These are phyloP conservation scores for Pythium sukuiense DNA, from an alignment of 352 stramenopile species.

Conservation along the genomic window DNA sequence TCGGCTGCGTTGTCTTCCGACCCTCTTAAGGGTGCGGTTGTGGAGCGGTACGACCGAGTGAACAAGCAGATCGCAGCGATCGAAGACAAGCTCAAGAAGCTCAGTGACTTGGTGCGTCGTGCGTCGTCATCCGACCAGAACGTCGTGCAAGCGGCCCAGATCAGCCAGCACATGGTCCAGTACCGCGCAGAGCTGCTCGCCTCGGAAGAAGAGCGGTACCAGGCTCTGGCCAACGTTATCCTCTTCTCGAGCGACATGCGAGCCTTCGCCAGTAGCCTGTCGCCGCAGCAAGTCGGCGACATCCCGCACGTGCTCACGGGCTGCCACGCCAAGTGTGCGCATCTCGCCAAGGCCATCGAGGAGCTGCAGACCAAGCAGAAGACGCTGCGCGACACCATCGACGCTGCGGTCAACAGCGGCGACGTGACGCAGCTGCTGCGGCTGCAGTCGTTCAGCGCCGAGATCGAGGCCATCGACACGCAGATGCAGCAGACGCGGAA, in stretches of 20 bases:
- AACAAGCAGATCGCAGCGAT: slow-evolving; percentile 25
- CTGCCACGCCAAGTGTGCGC: slow-evolving; percentile 48
- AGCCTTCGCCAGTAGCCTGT: slow-evolving; percentile 34
- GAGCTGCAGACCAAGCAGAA: slow-evolving; percentile 35
- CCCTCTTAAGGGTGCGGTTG: slow-evolving; percentile 26
- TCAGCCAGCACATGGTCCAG: slow-evolving; percentile 44
- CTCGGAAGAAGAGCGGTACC: slow-evolving; percentile 37
- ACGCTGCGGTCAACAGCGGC: slow-evolving; percentile 45
- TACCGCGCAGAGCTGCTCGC: slow-evolving; percentile 32
- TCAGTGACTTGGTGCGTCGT: slow-evolving; percentile 30
- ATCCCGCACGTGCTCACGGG: slow-evolving; percentile 44
- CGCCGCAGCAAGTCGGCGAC: slow-evolving; percentile 36
- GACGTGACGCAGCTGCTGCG: slow-evolving; percentile 45
- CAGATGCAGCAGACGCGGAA: slow-evolving; percentile 31
- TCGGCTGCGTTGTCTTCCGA: slow-evolving; percentile 11
- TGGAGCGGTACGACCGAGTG: slow-evolving; percentile 27
- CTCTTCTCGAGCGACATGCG: slow-evolving; percentile 55
- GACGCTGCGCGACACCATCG: slow-evolving; percentile 38
- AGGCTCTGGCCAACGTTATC: slow-evolving; percentile 49
- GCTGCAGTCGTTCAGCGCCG: slow-evolving; percentile 37
- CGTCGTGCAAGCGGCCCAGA: slow-evolving; percentile 42
- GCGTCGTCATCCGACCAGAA: slow-evolving; percentile 37
- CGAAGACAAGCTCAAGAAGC: slow-evolving; percentile 16
- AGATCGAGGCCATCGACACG: slow-evolving; percentile 38
- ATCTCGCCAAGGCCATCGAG: slow-evolving; percentile 34